Base-by-base conservation (phyloP, 2,329 filamentous ascomycete species). In the Metarhizium guizhouense region DNA sequence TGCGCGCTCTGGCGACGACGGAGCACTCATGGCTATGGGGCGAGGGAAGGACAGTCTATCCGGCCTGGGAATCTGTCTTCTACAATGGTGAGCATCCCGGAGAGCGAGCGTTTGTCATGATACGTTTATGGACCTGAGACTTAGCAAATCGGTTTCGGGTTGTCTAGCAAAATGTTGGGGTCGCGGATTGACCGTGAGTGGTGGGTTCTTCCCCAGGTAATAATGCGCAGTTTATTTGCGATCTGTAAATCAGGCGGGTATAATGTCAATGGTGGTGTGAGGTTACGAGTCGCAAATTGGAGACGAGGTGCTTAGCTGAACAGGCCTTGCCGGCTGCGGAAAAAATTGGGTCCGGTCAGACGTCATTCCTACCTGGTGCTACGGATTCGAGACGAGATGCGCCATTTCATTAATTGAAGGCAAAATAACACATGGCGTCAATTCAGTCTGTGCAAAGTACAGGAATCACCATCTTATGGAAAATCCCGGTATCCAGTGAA, bases 71-170 rank as follows among this genome's bases (percentile, higher is more conserved):
- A 51, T 63, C 60, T 58, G 66, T 67, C 67, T 69, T 70, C 63
- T 67, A 60, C 64, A 70, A 66, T 63, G 62, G 70, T 72, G 70
- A 72, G 70, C 65, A 64, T 70, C 62, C 64, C 66, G 65, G 63
- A 69, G 63, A 58, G 56, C 61, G 57, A 62, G 55, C 60, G 43
- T 62, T 64, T 63, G 63, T 69, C 60, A 57, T 71, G 67, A 70
- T 70, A 70, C 68, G 67, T 57, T 62, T 69, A 69, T 70, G 69
- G 68, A 71, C 69, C 69, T 71, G 60, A 65, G 57, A 59, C 57
- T 67, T 67, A 66, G 60, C 59, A 66, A 62, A 51, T 53, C 36
- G 32, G 49, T 36, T 51, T 58, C 47, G 50, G 50, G 45, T 29
- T 48, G 48, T 43, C 6, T 14, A 20, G 42, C 18, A 7, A 45